phyloP scores from a whole-genome alignment of 352 stramenopile genomes.

The Globisporangium recalcitrans region DNA sequence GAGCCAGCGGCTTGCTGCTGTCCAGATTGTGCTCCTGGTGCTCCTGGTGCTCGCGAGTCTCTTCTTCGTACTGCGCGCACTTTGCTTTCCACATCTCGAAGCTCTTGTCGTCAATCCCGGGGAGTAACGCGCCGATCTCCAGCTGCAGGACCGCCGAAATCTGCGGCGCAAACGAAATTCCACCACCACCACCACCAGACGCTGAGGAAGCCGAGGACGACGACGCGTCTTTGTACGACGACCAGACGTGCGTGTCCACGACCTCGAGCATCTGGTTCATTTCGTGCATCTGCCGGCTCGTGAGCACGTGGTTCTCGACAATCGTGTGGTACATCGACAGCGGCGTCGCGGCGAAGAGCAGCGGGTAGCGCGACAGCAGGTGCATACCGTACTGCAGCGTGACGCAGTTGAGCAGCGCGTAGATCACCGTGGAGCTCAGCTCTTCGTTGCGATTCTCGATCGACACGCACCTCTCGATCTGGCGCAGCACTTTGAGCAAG shows the following conservation, averaged over 20 bases:
- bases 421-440: constrained; percentile 57
- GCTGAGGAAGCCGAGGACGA: constrained; percentile 15
- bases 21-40: constrained; percentile 8
- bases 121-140: constrained; percentile 38
- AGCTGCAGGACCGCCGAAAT: constrained; percentile 61
- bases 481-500: constrained; percentile 40
- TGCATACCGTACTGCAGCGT: constrained; percentile 50
- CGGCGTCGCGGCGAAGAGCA: constrained; percentile 59
- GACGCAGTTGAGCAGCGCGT: constrained; percentile 60
- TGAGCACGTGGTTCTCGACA: constrained; percentile 65
- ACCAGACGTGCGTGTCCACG: constrained; percentile 79
- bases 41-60: constrained; percentile 17
- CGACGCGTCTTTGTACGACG: constrained; percentile 59
- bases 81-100: constrained; percentile 53
- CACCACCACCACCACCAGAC: constrained; percentile 23
- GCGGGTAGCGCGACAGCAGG: constrained; percentile 50
- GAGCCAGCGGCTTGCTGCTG: not conserved
- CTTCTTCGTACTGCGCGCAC: constrained; percentile 46
- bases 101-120: constrained; percentile 38
- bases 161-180: constrained; percentile 67
- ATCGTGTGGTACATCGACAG: constrained; percentile 77
- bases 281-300: constrained; percentile 55
- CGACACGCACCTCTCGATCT: constrained; percentile 40
- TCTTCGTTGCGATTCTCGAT: constrained; percentile 34
- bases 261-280: constrained; percentile 71